Evolutionary conservation across 2,329 filamentous ascomycete genomes (phyloP), one percentile per base, ranked within the genome.

Genomic region (Hypomyces perniciosus): DNA sequence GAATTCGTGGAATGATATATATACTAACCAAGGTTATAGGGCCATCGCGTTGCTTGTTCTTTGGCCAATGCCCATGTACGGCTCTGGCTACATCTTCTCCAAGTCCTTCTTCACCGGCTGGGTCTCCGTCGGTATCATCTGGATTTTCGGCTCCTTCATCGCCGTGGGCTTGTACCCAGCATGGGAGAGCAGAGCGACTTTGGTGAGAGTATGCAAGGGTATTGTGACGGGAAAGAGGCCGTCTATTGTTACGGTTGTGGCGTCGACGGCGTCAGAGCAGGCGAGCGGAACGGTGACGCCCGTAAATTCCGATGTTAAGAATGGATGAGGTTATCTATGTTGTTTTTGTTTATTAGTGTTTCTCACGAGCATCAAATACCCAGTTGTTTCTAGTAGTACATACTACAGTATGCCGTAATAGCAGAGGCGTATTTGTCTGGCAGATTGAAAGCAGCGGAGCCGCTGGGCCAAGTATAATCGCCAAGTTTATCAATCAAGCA

Each of bases 11-110:
- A 20, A 29, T 27, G 5, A 28, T 31, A 12, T 30, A 8, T 50
- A 13, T 10, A 39, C 48, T 51, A 35, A 51, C 26, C 13, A 34
- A 20, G 2, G 3, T 31, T 13, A 39, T 44, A 64, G 56, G 72
- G 87, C 88, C 0, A 54, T 95, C 0, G 77, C 81, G 0, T 74
- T 95, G 50, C 72, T 96, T 0, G 76, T 96, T 2, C 78, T 96
- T 12, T 96, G 90, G 90, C 90, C 91, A 0, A 92, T 96, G 79
- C 90, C 90, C 1, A 84, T 96, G 82, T 96, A 93, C 63, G 90
- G 89, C 8, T 77, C 78, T 0, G 80, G 80, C 1, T 96, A 96
- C 64, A 79, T 96, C 48, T 70, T 69, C 35, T 67, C 64, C 12
- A 68, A 68, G 44, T 29, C 56, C 1, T 90, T 90, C 72, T 90